Percentiles rank a stretch among this genome's conserved stretches.
These are phyloP conservation scores for Lentinula detonsa DNA, from an alignment of 768 basidiomycete species.

Conservation along the genomic window DNA sequence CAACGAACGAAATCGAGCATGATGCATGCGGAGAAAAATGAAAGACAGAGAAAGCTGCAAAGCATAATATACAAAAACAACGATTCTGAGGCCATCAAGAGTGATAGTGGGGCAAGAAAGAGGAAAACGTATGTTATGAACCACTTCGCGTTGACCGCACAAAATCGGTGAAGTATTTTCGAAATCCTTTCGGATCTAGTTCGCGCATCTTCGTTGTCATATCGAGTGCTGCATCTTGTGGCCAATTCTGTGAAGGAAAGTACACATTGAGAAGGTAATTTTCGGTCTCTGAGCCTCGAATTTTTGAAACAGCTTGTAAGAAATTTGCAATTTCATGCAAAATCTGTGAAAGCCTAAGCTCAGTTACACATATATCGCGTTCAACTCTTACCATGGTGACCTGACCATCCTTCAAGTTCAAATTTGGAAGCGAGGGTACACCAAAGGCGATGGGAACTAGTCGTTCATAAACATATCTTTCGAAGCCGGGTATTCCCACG, in stretches of 20 bases:
- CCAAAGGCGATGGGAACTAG: constrained; percentile 79
- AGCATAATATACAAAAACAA: not conserved
- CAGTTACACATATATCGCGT: not conserved
- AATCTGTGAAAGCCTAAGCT: constrained; percentile 42
- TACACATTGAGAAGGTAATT: constrained; percentile 74
- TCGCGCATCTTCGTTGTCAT: constrained; percentile 73
- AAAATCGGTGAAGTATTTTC: constrained; percentile 85
- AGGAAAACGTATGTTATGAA: constrained; percentile 30
- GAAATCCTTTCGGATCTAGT: constrained; percentile 69
- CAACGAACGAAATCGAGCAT: not conserved
- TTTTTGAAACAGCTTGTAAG: constrained; percentile 71
- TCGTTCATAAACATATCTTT: constrained; percentile 85
- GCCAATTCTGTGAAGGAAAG: constrained; percentile 88
- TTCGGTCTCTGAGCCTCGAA: constrained; percentile 76
- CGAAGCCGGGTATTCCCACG: constrained; percentile 75
- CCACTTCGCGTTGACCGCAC: constrained; percentile 64
- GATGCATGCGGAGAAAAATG: constrained; percentile 2
- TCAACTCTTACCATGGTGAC: constrained; percentile 61
- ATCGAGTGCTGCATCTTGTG: constrained; percentile 67
- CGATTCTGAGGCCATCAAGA: not conserved
- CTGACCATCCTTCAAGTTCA: constrained; percentile 88
- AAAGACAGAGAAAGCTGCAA: not conserved
- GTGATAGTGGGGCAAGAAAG: too few species aligned
- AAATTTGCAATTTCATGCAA: constrained; percentile 86
- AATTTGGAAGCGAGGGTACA: constrained; percentile 69